Evolutionary conservation across 2,329 filamentous ascomycete species (phyloP), one percentile per base, ranked within the genome.

Genomic region (Hypoxylon sp.): DNA sequence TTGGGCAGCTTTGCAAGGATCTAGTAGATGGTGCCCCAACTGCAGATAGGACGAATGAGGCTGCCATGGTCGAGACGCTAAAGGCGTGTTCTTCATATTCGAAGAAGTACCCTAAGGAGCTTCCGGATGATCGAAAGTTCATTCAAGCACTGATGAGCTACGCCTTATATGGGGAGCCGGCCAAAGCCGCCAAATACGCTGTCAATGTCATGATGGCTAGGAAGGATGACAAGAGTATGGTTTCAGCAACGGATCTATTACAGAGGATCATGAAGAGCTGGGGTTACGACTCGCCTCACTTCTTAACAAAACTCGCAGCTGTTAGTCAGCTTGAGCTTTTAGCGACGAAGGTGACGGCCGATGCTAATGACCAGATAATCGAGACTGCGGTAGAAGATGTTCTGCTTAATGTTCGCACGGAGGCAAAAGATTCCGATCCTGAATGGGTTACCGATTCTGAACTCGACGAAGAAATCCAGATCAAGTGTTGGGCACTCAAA

Each of bases 71-170:
- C 11, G 93, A 98, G 75, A 95, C 95, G 1, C 84, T 99, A 64
- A 98, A 97, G 78, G 95, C 97, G 2, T 98, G 96, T 77, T 92
- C 95, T 9, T 93, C 92, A 1, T 99, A 97, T 78, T 93, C 94
- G 1, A 91, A 91, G 75, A 94, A 91, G 73, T 95, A 97, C 72
- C 90, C 95, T 0, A 86, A 90, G 10, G 94, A 98, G 66, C 88
- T 99, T 58, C 92, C 93, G 0, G 87, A 89, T 65, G 92, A 97
- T 68, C 89, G 91, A 61, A 92, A 92, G 71, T 95, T 98, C 74
- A 85, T 89, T 32, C 90, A 96, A 75, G 91, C 93, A 0, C 86
- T 99, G 78, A 89, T 91, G 67, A 91, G 88, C 73, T 98, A 96
- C 78, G 93, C 94, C 1, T 85, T 95, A 19, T 92, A 93, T 75